Evolutionary conservation across 208 protist genomes (phyloP), one percentile per base, ranked within the genome.

Genomic region (Crithidia acanthocephali): DNA sequence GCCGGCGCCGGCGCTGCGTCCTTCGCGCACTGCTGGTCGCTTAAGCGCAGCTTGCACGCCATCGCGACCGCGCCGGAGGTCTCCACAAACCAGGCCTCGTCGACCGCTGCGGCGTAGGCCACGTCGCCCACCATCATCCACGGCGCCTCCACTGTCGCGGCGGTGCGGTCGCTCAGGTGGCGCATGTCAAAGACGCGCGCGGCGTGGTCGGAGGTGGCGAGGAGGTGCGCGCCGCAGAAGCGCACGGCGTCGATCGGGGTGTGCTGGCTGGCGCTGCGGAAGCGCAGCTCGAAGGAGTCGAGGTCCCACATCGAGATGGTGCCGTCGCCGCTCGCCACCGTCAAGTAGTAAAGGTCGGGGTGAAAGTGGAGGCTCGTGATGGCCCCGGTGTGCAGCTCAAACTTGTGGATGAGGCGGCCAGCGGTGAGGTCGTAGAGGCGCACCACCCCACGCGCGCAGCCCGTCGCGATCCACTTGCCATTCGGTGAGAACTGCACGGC

Each of bases 331-430:
- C 88, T 93, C 27, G 83, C 86, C 16, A 90, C 88, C 15, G 82
- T 81, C 33, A 96, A 59, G 59, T 82, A 91, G 74, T 85, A 88
- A 13, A 79, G 55, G 35, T 94, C 86, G 1, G 88, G 86, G 67
- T 96, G 86, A 55, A 96, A 96, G 68, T 86, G 79, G 28, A 96
- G 77, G 30, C 81, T 86, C 11, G 91, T 94, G 61, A 96, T 89
- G 57, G 91, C 74, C 28, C 86, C 84, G 18, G 64, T 77, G 68
- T 94, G 86, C 23, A 85, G 70, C 35, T 81, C 71, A 47, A 94
- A 80, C 47, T 79, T 80, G 44, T 68, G 68, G 30, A 86, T 68
- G 13, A 85, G 59, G 33, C 84, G 79, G 50, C 79, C 84, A 11
- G 83, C 79, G 2, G 67, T 57, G 32, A 94, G 75, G 72, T 92